Evolutionary conservation across 2,329 filamentous ascomycete species (phyloP).

Genomic region (Claviceps africana): DNA sequence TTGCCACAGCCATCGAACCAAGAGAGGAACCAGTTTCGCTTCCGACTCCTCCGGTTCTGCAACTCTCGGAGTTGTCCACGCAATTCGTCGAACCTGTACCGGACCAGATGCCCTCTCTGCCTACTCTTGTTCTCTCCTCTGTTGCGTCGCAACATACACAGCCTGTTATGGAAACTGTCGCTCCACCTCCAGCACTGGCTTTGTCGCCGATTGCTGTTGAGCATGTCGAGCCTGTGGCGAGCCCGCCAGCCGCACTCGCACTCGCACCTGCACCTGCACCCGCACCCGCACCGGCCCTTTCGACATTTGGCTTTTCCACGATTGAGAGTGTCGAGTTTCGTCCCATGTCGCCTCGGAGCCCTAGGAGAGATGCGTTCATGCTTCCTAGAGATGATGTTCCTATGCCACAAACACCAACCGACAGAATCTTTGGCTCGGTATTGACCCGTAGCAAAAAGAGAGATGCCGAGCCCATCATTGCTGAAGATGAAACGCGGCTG

Average conservation of each 20-base stretch:
- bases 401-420: slow-evolving; percentile 25
- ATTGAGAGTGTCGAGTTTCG: slow-evolving; percentile 33
- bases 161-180: slow-evolving; percentile 10
- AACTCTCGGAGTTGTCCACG: slow-evolving; percentile 20
- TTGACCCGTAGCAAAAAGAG: slow-evolving; percentile 31
- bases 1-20: slow-evolving; percentile 20
- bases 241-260: slow-evolving; percentile 14
- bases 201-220: slow-evolving; percentile 24
- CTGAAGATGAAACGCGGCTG: slow-evolving; percentile 51
- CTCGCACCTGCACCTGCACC: too few species aligned
- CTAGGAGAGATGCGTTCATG: slow-evolving; percentile 42
- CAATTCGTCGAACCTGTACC: slow-evolving; percentile 24
- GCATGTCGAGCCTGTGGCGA: slow-evolving; percentile 21
- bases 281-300: slow-evolving; percentile 14
- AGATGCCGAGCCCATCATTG: slow-evolving; percentile 34
- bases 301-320: slow-evolving; percentile 28
- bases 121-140: slow-evolving; percentile 17
- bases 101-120: slow-evolving; percentile 12
- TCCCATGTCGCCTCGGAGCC: slow-evolving; percentile 33
- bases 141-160: slow-evolving; percentile 20
- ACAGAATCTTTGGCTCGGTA: slow-evolving; percentile 28
- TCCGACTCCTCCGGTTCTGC: slow-evolving; percentile 13
- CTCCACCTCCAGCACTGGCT: slow-evolving; percentile 16
- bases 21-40: slow-evolving; percentile 15
- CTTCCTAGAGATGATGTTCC: slow-evolving; percentile 32